These are phyloP conservation scores for Ploettnerulaceae sp. DNA, from an alignment of 2,329 filamentous ascomycete genomes.

Conservation along the genomic window DNA sequence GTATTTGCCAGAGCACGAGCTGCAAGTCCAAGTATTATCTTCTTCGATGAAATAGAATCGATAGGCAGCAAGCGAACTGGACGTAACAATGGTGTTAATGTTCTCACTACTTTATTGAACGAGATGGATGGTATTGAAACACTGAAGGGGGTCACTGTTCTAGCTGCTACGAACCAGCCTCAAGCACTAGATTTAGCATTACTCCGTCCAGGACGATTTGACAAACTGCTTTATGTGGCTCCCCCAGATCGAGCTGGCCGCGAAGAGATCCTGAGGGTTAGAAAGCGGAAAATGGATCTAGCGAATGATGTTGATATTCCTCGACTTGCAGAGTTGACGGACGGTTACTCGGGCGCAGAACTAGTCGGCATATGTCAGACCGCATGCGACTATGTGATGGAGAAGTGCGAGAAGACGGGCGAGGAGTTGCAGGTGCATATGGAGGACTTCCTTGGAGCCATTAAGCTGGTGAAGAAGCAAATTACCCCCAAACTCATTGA, in stretches of 20 bases:
- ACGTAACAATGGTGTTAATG: conserved; percentile 60
- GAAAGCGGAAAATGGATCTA: conserved; percentile 57
- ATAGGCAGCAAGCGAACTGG: conserved; percentile 52
- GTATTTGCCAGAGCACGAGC: conserved; percentile 80
- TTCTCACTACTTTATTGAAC: conserved; percentile 82
- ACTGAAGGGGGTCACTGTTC: conserved; percentile 75
- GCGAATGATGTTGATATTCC: conserved; percentile 60
- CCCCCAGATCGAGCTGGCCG: conserved; percentile 71
- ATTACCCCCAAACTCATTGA: conserved; percentile 55
- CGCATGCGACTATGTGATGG: conserved; percentile 46
- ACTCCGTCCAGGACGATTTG: conserved; percentile 79
- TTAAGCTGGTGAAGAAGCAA: conserved; percentile 47
- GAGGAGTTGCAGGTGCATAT: conserved; percentile 39
- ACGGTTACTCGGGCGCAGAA: conserved; percentile 84
- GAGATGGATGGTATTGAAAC: conserved; percentile 95
- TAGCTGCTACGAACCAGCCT: conserved; percentile 89
- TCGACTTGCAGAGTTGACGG: conserved; percentile 57
- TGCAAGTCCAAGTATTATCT: conserved; percentile 88
- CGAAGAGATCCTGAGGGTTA: conserved; percentile 68
- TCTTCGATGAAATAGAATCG: conserved; percentile 94
- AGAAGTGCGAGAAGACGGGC: conserved; percentile 42
- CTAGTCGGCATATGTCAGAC: conserved; percentile 57
- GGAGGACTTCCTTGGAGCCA: conserved; percentile 42
- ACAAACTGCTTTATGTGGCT: conserved; percentile 79
- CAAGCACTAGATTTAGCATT: conserved; percentile 82